Conservation (phyloP, 768 basidiomycete genomes). For the Ramaria rubella region DNA sequence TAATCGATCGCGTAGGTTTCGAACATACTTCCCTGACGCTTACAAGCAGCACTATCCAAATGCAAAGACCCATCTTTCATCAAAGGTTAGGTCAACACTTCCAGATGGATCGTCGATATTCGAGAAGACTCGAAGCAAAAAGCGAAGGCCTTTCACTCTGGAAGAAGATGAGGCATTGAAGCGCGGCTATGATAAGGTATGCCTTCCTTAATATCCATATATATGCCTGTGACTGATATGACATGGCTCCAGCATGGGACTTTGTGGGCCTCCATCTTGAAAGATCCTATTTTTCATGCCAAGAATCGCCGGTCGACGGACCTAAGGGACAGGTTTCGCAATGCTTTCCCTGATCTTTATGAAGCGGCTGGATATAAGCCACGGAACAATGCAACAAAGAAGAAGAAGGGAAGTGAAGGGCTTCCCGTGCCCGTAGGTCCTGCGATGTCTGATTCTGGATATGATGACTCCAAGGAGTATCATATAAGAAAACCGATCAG, state of each 20-base stretch:
- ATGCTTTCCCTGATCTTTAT: slow-evolving; percentile 83
- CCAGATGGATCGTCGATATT: slow-evolving; percentile 82
- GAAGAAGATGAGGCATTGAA: slow-evolving; percentile 81
- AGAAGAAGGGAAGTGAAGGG: slow-evolving; percentile 26
- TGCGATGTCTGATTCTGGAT: slow-evolving; percentile 10
- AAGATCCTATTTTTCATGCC: slow-evolving; percentile 79
- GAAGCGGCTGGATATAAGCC: slow-evolving; percentile 86
- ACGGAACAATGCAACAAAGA: slow-evolving; percentile 54
- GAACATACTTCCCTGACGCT: slow-evolving; percentile 88
- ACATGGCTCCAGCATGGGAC: slow-evolving; percentile 52
- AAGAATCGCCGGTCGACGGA: slow-evolving; percentile 80
- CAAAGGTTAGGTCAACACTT: slow-evolving; percentile 73
- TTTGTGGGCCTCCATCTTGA: slow-evolving; percentile 84
- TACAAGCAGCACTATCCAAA: slow-evolving; percentile 89
- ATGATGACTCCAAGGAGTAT: neutral
- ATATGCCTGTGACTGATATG: neutral
- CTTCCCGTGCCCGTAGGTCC: slow-evolving; percentile 22
- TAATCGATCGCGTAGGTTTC: slow-evolving; percentile 49
- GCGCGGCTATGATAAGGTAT: slow-evolving; percentile 68
- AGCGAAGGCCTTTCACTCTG: slow-evolving; percentile 78
- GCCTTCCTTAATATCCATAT: neutral
- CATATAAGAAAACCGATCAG: slow-evolving; percentile 34
- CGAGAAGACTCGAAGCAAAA: slow-evolving; percentile 79
- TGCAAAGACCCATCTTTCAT: slow-evolving; percentile 81
- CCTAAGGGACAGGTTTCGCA: slow-evolving; percentile 77